A percentile compares a stretch with the other conserved stretches of the same genome.
Evolutionary conservation across 768 basidiomycete species (phyloP).

Genomic region (Pleurotus tuoliensis): DNA sequence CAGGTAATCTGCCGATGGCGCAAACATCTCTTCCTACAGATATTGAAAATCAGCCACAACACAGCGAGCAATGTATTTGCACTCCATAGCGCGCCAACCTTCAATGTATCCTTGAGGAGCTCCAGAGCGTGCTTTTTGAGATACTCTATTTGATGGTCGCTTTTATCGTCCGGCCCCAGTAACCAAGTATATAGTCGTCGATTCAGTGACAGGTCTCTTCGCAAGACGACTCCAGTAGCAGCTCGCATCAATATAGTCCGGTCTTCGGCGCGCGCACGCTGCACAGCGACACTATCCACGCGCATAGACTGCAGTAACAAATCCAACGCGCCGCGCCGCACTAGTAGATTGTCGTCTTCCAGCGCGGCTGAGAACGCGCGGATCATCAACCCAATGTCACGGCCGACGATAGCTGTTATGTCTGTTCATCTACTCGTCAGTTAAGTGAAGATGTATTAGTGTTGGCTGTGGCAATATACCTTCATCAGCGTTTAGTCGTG

Average conservation of each 20-base stretch:
- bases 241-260: conserved; percentile 81
- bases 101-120: conserved; percentile 65
- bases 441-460: neutral
- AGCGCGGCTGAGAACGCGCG: conserved; percentile 86
- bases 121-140: conserved; percentile 69
- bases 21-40: conserved; percentile 69
- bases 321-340: conserved; percentile 83
- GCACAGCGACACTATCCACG: conserved; percentile 68
- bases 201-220: conserved; percentile 90
- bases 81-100: conserved; percentile 35
- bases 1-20: conserved; percentile 66
- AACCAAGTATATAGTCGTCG: conserved; percentile 93
- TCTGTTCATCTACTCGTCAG: conserved; percentile 31
- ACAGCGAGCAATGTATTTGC: neutral
- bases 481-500: conserved; percentile 65
- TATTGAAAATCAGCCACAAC: no score
- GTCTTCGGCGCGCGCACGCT: conserved; percentile 68
- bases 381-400: conserved; percentile 91
- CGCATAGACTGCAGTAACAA: conserved; percentile 74
- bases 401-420: conserved; percentile 69
- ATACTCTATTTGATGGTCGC: conserved; percentile 70
- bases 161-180: conserved; percentile 75
- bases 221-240: conserved; percentile 83
- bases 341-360: conserved; percentile 92
- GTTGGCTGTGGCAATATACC: conserved; percentile 34